Evolutionary conservation across 495 filamentous ascomycete species (phyloP).

Genomic region (Penicillium longicatenatum): DNA sequence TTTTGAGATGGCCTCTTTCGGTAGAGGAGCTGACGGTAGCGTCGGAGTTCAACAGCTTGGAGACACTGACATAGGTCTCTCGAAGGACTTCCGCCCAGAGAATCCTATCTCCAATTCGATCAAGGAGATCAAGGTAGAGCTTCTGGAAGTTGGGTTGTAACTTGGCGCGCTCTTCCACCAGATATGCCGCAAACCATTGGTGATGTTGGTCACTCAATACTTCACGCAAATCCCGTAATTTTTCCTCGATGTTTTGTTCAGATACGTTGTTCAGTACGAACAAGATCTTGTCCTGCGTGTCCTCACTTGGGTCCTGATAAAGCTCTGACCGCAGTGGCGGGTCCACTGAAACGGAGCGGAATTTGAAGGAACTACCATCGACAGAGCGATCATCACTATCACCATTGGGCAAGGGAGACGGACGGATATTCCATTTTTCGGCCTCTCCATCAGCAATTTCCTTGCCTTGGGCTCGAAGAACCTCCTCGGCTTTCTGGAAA

Average conservation of each 20-base stretch:
- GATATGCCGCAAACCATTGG: constrained; percentile 93
- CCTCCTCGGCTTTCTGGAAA: constrained; percentile 78
- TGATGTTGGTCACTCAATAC: constrained; percentile 77
- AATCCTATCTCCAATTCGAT: constrained; percentile 72
- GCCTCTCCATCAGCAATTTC: constrained; percentile 37
- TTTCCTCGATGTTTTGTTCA: constrained; percentile 78
- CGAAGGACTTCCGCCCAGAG: constrained; percentile 86
- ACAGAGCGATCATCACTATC: constrained; percentile 2
- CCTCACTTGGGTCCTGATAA: constrained; percentile 80
- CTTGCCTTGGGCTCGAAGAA: constrained; percentile 63
- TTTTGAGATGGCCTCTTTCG: constrained; percentile 87
- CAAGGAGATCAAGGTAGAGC: constrained; percentile 87
- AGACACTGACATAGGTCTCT: constrained; percentile 88
- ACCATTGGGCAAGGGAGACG: constrained; percentile 6
- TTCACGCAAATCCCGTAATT: constrained; percentile 76
- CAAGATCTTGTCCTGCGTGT: constrained; percentile 87
- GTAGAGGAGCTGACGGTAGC: constrained; percentile 73
- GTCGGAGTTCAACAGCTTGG: constrained; percentile 86
- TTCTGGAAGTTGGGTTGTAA: constrained; percentile 94
- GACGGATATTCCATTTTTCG: constrained; percentile 7
- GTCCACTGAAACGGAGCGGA: constrained; percentile 75
- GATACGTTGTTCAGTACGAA: constrained; percentile 98
- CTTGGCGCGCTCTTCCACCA: constrained; percentile 97
- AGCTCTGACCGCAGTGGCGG: constrained; percentile 55
- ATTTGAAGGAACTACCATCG: constrained; percentile 68